Evolutionary conservation across 805 yeast species (phyloP).

Genomic region (Starmerella floris): DNA sequence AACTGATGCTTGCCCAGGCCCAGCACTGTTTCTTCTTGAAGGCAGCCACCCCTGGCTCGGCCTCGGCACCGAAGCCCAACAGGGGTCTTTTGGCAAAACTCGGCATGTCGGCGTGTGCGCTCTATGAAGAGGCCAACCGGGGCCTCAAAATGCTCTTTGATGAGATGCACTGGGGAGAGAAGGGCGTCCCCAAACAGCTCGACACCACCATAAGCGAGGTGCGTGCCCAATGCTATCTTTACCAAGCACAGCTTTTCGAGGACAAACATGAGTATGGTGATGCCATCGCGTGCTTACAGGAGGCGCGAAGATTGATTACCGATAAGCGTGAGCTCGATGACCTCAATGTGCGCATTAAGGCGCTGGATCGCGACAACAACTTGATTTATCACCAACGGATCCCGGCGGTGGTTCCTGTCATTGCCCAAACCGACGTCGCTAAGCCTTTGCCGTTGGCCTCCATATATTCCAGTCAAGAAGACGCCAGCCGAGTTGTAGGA

Average conservation of each 20-base stretch:
- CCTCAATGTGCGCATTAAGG: slow-evolving; percentile 17
- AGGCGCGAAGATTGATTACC: slow-evolving; percentile 28
- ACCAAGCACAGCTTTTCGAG: slow-evolving; percentile 45
- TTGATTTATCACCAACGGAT: slow-evolving; percentile 69
- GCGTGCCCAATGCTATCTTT: slow-evolving; percentile 41
- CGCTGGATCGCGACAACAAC: slow-evolving; percentile 70
- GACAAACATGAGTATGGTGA: slow-evolving; percentile 52
- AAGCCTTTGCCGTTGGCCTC: slow-evolving; percentile 40
- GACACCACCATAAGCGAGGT: slow-evolving; percentile 44
- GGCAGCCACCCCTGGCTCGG: slow-evolving; percentile 30
- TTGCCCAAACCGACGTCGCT: slow-evolving; percentile 57
- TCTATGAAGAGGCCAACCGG: slow-evolving; percentile 42
- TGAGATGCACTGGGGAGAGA: slow-evolving; percentile 32
- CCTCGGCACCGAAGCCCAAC: slow-evolving; percentile 29
- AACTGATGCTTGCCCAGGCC: slow-evolving; percentile 70
- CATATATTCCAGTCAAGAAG: slow-evolving; percentile 29
- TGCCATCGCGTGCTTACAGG: slow-evolving; percentile 51
- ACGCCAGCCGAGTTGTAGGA: slow-evolving; percentile 32
- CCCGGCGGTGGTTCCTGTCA: slow-evolving; percentile 53
- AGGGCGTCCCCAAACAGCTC: slow-evolving; percentile 40
- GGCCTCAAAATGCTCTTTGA: slow-evolving; percentile 26
- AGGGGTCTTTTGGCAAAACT: slow-evolving; percentile 64
- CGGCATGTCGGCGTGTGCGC: slow-evolving; percentile 45
- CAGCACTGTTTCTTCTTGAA: slow-evolving; percentile 70
- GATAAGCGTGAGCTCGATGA: slow-evolving; percentile 21